Base-by-base conservation (phyloP, 345 rosid species). In the Salix udensis region DNA sequence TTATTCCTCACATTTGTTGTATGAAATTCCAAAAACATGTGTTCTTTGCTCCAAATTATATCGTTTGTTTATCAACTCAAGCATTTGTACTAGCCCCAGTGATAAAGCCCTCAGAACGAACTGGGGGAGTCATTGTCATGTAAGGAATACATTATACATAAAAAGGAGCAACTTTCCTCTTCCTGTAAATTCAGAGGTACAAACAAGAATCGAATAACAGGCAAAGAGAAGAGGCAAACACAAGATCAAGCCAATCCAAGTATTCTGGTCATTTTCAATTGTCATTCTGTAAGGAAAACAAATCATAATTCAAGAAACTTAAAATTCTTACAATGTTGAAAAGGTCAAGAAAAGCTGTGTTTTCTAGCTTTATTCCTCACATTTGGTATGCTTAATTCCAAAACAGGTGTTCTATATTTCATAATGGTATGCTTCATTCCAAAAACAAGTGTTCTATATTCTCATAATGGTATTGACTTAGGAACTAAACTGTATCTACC, bases 301-400 rank as follows among this genome's bases (percentile, higher is more conserved):
- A n/a, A 55, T 55, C 62, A 55, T 55, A 9, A 55, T 55, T n/a
- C 28, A 4, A n/a, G 62, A 48, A 55, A 12, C 23, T 7, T 13
- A 7, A 42, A 42, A 12, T 39, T 19, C 50, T 21, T 19, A 10
- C 0, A 67, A 21, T 18, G 46, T 34, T 37, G 10, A 64, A 24
- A 18, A 62, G 23, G 76, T 24, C 72, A 21, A 46, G 66, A 74
- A 36, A 71, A 61, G 9, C 7, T 44, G 68, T 19, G 65, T 34
- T 74, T 73, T 36, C 36, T 76, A 62, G 31, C 79, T 82, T 77
- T 84, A 81, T 84, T 82, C 73, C 62, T 37, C 23, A 28, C 50
- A 70, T 21, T 39, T 53, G 65, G 40, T 42, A 42, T 67, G 68
- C 30, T 16, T 55, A 65, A 78, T 76, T 74, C 69, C 62, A n/a